Evolutionary conservation across 305 asterid genomes (phyloP), one percentile per base, ranked within the genome.

Genomic region (Fraxinus ornus): DNA sequence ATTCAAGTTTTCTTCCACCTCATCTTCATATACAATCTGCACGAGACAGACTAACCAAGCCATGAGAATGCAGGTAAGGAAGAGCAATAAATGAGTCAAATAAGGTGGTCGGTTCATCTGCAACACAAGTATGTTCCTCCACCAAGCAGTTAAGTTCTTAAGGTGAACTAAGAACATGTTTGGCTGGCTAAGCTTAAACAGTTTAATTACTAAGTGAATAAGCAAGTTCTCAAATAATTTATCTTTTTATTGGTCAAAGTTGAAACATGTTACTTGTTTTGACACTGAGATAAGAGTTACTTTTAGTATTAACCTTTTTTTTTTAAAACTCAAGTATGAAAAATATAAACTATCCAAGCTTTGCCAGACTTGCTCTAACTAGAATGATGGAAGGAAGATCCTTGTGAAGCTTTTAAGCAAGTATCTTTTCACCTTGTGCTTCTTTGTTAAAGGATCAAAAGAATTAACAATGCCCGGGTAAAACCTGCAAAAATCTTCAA

Each of bases 21-120:
- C 87, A 66, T 94, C 97, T 79, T 84, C 91, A 75, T 94, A 94
- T 30, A 75, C 6, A 81, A 94, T 81, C 98, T 94, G 90, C 81
- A 82, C 73, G 19, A 52, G 86, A 83, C 77, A 82, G 73, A 77
- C 32, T 84, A 57, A 39, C 55, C 49, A 76, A 83, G 68, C 75
- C 28, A 19, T 78, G 36, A 70, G 39, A 64, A 77, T 57, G 52
- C 55, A 79, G 39, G 72, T 37, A 60, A 73, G 83, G 52, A 39
- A 10, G n/a, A 13, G 79, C 70, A 55, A 84, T 76, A 76, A 75
- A 75, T 3, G 76, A 21, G 79, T 39, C 28, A 78, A 47, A 80
- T 72, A 79, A 64, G 73, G 33, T 24, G 8, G 35, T 64, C 35
- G 33, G 77, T 62, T 80, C 36, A 77, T 74, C 73, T 3, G 78